Evolutionary conservation across 768 basidiomycete species (phyloP).

Genomic region (Pleurotus citrinopileatus): DNA sequence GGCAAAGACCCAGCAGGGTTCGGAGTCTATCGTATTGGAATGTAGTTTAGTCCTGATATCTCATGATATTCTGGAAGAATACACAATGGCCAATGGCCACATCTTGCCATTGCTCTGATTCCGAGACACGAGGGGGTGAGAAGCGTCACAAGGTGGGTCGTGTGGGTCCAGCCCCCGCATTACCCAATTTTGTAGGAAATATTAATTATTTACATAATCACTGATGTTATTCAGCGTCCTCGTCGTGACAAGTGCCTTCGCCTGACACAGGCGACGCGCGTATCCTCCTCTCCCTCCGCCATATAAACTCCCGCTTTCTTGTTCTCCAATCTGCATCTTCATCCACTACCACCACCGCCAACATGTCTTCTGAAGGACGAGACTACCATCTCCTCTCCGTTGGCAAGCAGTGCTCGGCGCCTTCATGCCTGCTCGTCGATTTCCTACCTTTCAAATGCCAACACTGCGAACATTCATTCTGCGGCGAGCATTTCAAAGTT

Average conservation of each 20-base stretch:
- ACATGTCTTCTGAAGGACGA: constrained; percentile 25
- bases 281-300: neutral
- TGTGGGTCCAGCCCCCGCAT: too few species aligned
- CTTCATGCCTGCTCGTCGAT: constrained; percentile 70
- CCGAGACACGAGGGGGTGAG: too few species aligned
- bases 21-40: too few species aligned
- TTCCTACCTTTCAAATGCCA: constrained; percentile 87
- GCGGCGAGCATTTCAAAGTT: constrained; percentile 77
- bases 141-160: too few species aligned
- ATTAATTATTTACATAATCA: too few species aligned
- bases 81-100: too few species aligned
- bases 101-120: too few species aligned
- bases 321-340: neutral
- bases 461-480: constrained; percentile 69
- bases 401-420: constrained; percentile 69
- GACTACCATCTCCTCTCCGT: constrained; percentile 61
- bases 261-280: constrained; percentile 8
- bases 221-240: too few species aligned
- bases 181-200: too few species aligned
- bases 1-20: too few species aligned
- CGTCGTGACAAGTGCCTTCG: neutral
- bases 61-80: too few species aligned
- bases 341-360: neutral
- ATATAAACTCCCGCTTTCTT: neutral
- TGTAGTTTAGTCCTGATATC: too few species aligned